phyloP scores from a whole-genome alignment of 768 basidiomycete species.

The Collybiopsis luxurians region DNA sequence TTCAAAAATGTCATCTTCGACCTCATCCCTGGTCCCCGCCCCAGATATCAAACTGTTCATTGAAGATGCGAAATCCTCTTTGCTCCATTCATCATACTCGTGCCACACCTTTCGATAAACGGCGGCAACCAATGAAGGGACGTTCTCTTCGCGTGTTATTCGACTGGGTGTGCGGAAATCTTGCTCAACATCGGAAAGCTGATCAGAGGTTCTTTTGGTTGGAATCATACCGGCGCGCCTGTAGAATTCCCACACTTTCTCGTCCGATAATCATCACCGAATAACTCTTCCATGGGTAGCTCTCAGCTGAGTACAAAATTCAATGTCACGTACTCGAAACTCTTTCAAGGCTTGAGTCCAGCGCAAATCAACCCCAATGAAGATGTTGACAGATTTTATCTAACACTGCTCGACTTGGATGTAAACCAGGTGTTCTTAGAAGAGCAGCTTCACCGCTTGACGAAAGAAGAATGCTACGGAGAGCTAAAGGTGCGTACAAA shows the following conservation, averaged over 20 bases:
- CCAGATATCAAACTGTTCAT: not conserved
- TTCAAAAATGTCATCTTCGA: not conserved
- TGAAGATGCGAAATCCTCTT: not conserved
- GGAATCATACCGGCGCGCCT: constrained; percentile 85
- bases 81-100: constrained; percentile 2
- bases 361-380: constrained; percentile 43
- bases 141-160: not conserved
- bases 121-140: not conserved
- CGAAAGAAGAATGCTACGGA: constrained; percentile 50
- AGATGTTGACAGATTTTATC: constrained; percentile 47
- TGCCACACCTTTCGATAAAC: not conserved
- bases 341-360: constrained; percentile 49
- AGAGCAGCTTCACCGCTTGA: constrained; percentile 33
- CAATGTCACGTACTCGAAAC: constrained; percentile 41
- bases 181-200: constrained; percentile 5
- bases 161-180: not conserved
- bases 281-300: too few relatives aligned
- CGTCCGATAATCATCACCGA: too few relatives aligned
- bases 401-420: constrained; percentile 48
- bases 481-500: constrained; percentile 43
- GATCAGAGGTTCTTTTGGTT: constrained; percentile 40
- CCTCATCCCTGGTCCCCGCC: not conserved
- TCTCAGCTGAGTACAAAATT: constrained; percentile 43
- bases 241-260: too few relatives aligned
- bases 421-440: constrained; percentile 47